Conservation (phyloP, 2,329 filamentous ascomycete species). For the Tolypocladium sp. region DNA sequence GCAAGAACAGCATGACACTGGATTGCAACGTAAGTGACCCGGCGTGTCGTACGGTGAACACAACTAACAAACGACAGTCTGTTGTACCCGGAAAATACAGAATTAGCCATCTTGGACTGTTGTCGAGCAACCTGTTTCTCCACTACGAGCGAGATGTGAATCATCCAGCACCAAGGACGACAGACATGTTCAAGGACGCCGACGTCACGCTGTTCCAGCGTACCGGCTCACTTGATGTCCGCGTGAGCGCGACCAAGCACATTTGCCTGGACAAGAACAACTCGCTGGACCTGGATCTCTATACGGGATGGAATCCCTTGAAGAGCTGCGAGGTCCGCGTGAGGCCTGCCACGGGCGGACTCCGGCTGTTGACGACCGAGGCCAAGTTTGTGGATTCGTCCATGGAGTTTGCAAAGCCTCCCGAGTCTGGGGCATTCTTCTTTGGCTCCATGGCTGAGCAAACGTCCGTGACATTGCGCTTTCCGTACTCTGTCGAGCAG, state of each 20-base stretch:
- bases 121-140: constrained; percentile 54
- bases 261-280: constrained; percentile 75
- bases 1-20: constrained; percentile 32
- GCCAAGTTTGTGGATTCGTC: constrained; percentile 37
- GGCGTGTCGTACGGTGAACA: background rate
- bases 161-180: constrained; percentile 33
- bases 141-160: constrained; percentile 52
- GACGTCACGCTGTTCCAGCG: constrained; percentile 68
- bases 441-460: constrained; percentile 37
- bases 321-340: constrained; percentile 50
- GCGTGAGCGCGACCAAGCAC: constrained; percentile 55
- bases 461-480: constrained; percentile 46
- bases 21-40: constrained; percentile 23
- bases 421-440: constrained; percentile 43
- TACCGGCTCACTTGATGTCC: constrained; percentile 57
- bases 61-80: constrained; percentile 34
- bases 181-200: constrained; percentile 47
- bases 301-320: constrained; percentile 66
- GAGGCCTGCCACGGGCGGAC: constrained; percentile 54
- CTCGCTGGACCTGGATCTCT: constrained; percentile 64
- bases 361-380: constrained; percentile 54
- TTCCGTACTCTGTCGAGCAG: constrained; percentile 80
- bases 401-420: constrained; percentile 35
- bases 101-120: constrained; percentile 62
- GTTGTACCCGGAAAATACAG: constrained; percentile 65